phyloP scores from a whole-genome alignment of 202 grass and related monocot species.

The Schoenoplectus tabernaemontani region DNA sequence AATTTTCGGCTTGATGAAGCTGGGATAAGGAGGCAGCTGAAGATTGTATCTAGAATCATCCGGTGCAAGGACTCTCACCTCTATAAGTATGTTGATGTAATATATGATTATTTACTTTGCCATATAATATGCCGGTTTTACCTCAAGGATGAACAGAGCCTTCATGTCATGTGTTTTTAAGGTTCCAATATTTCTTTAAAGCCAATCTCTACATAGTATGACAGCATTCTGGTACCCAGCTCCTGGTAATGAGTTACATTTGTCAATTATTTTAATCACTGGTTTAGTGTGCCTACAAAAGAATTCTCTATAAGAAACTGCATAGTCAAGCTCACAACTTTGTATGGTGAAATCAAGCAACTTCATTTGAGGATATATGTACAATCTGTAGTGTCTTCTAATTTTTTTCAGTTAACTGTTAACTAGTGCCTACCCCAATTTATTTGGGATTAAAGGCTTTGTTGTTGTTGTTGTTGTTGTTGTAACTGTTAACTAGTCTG shows the following conservation, averaged over 20 bases:
- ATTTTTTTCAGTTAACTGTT: not conserved
- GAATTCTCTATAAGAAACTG: not conserved
- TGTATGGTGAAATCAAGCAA: not conserved
- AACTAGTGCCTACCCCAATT: no score
- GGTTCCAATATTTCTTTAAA: not conserved
- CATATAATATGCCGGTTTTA: not conserved
- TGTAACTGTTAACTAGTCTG: not conserved
- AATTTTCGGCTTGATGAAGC: conserved; percentile 91
- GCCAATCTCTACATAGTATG: not conserved
- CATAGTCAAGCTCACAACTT: not conserved
- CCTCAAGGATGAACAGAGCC: not conserved
- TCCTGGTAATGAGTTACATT: not conserved
- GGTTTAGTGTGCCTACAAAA: not conserved
- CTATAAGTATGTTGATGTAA: conserved; percentile 60
- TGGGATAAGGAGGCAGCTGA: conserved; percentile 79
- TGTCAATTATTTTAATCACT: not conserved
- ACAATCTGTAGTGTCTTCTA: not conserved
- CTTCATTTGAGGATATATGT: not conserved
- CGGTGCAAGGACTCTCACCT: conserved; percentile 94
- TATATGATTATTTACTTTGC: conserved; percentile 33
- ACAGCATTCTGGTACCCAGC: not conserved
- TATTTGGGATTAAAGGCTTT: no score
- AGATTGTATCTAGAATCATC: conserved; percentile 86
- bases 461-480: no score
- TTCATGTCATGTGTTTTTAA: not conserved